A percentile compares a stretch with the other conserved stretches of the same genome.
phyloP scores from a whole-genome alignment of 495 filamentous ascomycete species.

The Aspergillus diversus region DNA sequence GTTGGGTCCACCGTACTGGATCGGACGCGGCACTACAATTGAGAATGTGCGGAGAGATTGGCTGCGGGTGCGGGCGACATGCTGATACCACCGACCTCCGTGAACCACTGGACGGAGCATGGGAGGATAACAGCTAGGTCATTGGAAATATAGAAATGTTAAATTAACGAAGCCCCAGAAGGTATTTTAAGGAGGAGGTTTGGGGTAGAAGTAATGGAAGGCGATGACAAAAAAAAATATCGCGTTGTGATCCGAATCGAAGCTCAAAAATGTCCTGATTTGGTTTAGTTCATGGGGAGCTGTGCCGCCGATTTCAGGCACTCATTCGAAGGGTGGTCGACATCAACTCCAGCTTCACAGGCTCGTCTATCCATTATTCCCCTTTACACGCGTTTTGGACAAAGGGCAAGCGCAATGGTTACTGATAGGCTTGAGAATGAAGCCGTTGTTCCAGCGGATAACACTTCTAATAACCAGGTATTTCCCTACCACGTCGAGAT shows the following conservation, averaged over 20 bases:
- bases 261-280: slow-evolving; percentile 21
- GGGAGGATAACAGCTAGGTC: slow-evolving; percentile 38
- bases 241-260: slow-evolving; percentile 5
- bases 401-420: slow-evolving; percentile 31
- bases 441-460: slow-evolving; percentile 30
- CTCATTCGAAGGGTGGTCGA: not conserved
- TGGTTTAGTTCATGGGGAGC: slow-evolving; percentile 18
- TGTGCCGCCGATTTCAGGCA: slow-evolving; percentile 22
- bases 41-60: slow-evolving; percentile 41
- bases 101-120: slow-evolving; percentile 54
- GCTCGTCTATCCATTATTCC: not conserved
- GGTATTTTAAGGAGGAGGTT: slow-evolving; percentile 6
- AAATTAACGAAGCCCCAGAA: not conserved
- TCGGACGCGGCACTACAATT: slow-evolving; percentile 37
- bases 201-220: slow-evolving; percentile 15
- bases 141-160: slow-evolving; percentile 25
- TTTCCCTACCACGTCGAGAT: not conserved
- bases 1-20: slow-evolving; percentile 45
- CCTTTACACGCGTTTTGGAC: not conserved
- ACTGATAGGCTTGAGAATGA: slow-evolving; percentile 32
- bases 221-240: slow-evolving; percentile 7
- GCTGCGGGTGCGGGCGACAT: slow-evolving; percentile 39
- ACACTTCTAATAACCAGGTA: slow-evolving; percentile 55
- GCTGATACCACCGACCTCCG: slow-evolving; percentile 51
- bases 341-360: slow-evolving; percentile 8